A percentile compares a stretch with the other conserved stretches of the same genome.
These are phyloP conservation scores for Lasiodiplodia gonubiensis DNA, from an alignment of 2,329 filamentous ascomycete genomes.

Conservation along the genomic window DNA sequence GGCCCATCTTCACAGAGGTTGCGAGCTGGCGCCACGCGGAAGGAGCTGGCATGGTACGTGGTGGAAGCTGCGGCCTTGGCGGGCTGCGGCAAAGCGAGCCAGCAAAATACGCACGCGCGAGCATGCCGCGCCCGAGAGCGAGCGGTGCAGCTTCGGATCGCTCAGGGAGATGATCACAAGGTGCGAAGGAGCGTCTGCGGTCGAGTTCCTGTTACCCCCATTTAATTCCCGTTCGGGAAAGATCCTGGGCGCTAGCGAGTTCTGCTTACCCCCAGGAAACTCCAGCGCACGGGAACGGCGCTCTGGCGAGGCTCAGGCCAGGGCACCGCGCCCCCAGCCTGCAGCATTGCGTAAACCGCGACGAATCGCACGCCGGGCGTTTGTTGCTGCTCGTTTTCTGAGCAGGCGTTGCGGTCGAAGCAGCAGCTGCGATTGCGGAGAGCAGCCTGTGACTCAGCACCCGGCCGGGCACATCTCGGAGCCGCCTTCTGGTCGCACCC, in stretches of 20 bases:
- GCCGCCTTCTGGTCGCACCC: not conserved
- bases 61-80: conserved; percentile 7
- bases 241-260: conserved; percentile 26
- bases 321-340: not conserved
- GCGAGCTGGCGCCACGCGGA: conserved; percentile 22
- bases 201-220: conserved; percentile 28
- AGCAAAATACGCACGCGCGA: conserved; percentile 1
- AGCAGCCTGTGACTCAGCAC: not conserved
- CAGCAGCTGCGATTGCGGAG: not conserved
- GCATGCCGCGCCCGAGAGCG: not conserved
- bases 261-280: conserved; percentile 27
- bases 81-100: not conserved
- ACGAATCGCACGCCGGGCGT: too few relatives aligned
- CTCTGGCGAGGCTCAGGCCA: conserved; percentile 19
- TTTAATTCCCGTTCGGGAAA: conserved; percentile 27
- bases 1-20: not conserved
- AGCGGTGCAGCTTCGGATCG: not conserved
- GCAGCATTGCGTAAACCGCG: conserved; percentile 13
- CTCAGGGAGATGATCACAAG: conserved; percentile 23
- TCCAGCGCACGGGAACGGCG: conserved; percentile 20
- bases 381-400: too few relatives aligned
- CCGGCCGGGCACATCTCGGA: conserved; percentile 6
- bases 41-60: conserved; percentile 1
- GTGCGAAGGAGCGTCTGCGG: conserved; percentile 18
- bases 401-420: not conserved